A percentile compares a stretch with the other conserved stretches of the same genome.
Conservation (phyloP, 306 rosid species). For the Pueraria montana region DNA sequence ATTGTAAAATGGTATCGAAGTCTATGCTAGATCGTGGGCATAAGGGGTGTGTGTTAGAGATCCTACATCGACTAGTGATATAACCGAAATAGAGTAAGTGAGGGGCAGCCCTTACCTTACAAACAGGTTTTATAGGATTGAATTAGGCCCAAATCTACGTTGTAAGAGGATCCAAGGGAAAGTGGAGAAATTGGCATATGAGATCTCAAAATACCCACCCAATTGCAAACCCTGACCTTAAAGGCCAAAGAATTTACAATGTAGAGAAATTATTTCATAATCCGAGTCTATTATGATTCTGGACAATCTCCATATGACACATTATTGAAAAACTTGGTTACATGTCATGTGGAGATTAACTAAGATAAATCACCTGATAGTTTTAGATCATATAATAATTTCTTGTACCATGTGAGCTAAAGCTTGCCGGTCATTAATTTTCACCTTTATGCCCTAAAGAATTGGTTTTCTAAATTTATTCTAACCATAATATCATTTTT, state of each 20-base stretch:
- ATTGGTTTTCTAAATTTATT: neutral
- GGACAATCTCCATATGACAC: neutral
- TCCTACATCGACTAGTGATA: no score
- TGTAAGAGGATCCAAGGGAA: neutral
- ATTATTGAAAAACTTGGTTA: no score
- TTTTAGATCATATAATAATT: neutral
- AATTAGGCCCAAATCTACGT: no score
- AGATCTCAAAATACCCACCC: neutral
- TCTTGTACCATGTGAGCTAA: neutral
- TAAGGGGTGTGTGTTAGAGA: no score
- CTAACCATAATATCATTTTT: neutral
- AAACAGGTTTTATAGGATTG: no score
- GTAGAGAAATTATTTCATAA: neutral
- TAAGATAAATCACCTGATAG: neutral
- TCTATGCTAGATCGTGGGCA: no score
- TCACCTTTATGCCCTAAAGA: neutral
- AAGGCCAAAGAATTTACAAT: neutral
- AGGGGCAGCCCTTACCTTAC: no score
- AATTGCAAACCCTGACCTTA: neutral
- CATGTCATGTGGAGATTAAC: neutral
- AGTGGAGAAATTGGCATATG: neutral
- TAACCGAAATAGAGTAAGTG: no score
- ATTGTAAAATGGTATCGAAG: no score
- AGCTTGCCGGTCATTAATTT: neutral
- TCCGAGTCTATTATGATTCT: neutral